Conservation (phyloP, 2,329 filamentous ascomycete genomes). For the Phyllosticta capitalensis region DNA sequence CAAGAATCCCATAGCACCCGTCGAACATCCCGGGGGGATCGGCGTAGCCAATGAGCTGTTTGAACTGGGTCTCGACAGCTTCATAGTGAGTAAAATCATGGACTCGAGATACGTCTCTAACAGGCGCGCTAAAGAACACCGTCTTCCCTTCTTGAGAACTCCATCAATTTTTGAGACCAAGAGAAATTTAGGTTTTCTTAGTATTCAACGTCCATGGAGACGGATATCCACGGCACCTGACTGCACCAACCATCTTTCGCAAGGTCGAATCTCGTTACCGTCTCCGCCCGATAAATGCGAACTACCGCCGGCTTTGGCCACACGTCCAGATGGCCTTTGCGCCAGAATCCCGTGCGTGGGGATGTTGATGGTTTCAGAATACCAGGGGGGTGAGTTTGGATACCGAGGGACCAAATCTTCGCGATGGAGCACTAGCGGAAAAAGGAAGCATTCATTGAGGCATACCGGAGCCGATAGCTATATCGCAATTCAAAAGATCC, state of each 20-base stretch:
- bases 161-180: not conserved
- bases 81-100: slow-evolving; percentile 25
- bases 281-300: not conserved
- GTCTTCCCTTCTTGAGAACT: slow-evolving; percentile 3
- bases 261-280: not conserved
- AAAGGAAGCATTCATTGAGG: not conserved
- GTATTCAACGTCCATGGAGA: not conserved
- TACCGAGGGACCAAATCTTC: not conserved
- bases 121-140: not conserved
- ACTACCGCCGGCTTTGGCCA: not conserved
- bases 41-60: slow-evolving; percentile 58
- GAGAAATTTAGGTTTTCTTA: not conserved
- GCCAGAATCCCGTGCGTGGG: not conserved
- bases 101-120: not conserved
- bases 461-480: too few species aligned
- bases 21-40: slow-evolving; percentile 51
- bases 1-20: slow-evolving; percentile 53
- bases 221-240: not conserved
- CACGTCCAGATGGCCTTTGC: not conserved
- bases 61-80: slow-evolving; percentile 62
- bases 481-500: too few species aligned
- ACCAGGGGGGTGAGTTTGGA: not conserved
- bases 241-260: not conserved
- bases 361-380: not conserved
- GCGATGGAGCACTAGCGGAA: not conserved